Evolutionary conservation across 805 yeast species (phyloP), one percentile per base, ranked within the genome.

Genomic region (Candida namnaoensis): DNA sequence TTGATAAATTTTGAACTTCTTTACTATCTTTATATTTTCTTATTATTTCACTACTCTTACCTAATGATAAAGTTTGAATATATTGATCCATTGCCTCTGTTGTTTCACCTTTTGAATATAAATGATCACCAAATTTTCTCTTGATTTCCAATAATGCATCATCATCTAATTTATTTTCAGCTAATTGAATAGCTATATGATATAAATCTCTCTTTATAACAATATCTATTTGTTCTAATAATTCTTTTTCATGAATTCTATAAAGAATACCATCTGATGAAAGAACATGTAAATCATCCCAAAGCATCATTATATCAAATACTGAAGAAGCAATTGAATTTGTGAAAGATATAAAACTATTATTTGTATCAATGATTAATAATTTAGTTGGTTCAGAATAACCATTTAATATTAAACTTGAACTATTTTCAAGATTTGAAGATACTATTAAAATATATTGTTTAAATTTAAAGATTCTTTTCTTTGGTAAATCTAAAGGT

Each of bases 1-100:
- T 65, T 0, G 87, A 72, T 51, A 90, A 62, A 44, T 76, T 76
- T 27, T 68, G 64, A 1, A 87, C 83, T 43, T 82, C 81, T 7
- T 85, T 78, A 19, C 88, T 81, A 45, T 82, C 95, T 47, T 83
- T 80, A 58, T 82, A 87, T 51, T 82, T 81, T 36, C 86, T 75
- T 15, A 91, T 85, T 4, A 88, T 77, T 44, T 80, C 85, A 56
- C 91, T 84, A 3, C 88, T 75, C 40, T 78, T 77, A 0, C 79
- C 78, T 3, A 71, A 47, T 1, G 56, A 65, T n/a, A 78, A 54
- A 4, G 80, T 73, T 24, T 66, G 72, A n/a, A 83, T 71, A 52
- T 81, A 93, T 47, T 84, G 82, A n/a, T 72, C 69, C 47, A 88
- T 76, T 0, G 98, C 85, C 8, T 76, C 87, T 4, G 75, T 76